These are phyloP conservation scores for Podaxis rugospora DNA, from an alignment of 768 basidiomycete species.

Conservation along the genomic window DNA sequence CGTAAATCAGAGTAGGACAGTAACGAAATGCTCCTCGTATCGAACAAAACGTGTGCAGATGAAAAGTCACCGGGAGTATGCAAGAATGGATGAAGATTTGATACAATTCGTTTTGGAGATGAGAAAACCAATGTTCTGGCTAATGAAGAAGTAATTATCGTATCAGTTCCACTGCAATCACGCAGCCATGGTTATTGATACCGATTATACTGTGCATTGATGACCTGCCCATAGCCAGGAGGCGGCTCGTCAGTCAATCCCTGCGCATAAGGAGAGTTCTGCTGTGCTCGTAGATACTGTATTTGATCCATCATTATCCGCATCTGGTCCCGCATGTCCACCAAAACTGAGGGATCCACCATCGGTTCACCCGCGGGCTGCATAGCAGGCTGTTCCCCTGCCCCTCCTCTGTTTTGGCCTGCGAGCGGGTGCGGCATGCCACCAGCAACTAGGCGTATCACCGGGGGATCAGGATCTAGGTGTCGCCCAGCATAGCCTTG, in stretches of 20 bases:
- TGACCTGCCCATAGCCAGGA: constrained; percentile 21
- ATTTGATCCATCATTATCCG: constrained; percentile 23
- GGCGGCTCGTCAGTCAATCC: constrained; percentile 28
- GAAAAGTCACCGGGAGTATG: background rate
- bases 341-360: constrained; percentile 10
- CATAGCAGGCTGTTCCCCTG: background rate
- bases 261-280: constrained; percentile 24
- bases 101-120: background rate
- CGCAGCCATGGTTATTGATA: background rate
- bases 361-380: background rate
- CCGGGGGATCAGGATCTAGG: background rate
- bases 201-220: background rate
- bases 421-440: background rate
- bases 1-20: background rate
- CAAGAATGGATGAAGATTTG: background rate
- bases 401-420: background rate
- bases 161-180: background rate
- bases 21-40: background rate
- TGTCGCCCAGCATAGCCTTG: constrained; percentile 4
- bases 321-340: constrained; percentile 25
- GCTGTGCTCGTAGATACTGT: constrained; percentile 22
- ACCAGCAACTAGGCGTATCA: background rate
- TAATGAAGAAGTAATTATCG: background rate
- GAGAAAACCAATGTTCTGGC: too few relatives aligned
- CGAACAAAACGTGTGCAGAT: background rate